A percentile compares a stretch with the other conserved stretches of the same genome.
Conservation (phyloP, 371 early-diverging fungal species). For the Apophysomyces variabilis region DNA sequence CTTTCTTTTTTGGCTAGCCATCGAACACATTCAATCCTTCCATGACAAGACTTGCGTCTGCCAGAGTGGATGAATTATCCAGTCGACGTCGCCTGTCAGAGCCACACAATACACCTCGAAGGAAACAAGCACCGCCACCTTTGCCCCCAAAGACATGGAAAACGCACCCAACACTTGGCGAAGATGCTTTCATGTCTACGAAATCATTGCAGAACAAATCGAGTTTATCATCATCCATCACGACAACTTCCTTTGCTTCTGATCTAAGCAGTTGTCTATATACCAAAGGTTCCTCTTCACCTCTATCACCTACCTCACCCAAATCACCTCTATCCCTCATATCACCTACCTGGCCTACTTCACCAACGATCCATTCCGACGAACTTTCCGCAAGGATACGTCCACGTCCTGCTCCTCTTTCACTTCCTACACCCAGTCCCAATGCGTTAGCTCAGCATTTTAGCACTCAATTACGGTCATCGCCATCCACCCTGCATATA, state of each 20-base stretch:
- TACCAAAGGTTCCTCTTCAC: neutral
- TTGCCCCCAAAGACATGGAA: slow-evolving; percentile 5
- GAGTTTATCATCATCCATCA: no score
- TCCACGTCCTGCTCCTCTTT: no score
- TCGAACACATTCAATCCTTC: neutral
- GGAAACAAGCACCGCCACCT: neutral
- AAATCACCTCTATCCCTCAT: neutral
- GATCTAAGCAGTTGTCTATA: neutral
- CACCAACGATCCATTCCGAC: no score
- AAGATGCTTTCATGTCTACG: no score
- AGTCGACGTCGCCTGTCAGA: slow-evolving; percentile 2
- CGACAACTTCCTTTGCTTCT: neutral
- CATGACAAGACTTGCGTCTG: slow-evolving; percentile 1
- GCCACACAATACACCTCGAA: neutral
- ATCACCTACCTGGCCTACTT: neutral
- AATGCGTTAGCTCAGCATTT: neutral
- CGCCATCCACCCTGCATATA: slow-evolving; percentile 11
- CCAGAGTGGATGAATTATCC: slow-evolving; percentile 8
- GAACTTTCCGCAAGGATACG: no score
- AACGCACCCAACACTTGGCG: neutral
- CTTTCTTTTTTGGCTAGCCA: neutral
- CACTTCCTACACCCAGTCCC: neutral
- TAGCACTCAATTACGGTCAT: neutral
- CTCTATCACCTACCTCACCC: neutral
- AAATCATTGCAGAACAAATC: no score